Conservation (phyloP, 345 rosid species). For the Syzygium aromaticum region DNA sequence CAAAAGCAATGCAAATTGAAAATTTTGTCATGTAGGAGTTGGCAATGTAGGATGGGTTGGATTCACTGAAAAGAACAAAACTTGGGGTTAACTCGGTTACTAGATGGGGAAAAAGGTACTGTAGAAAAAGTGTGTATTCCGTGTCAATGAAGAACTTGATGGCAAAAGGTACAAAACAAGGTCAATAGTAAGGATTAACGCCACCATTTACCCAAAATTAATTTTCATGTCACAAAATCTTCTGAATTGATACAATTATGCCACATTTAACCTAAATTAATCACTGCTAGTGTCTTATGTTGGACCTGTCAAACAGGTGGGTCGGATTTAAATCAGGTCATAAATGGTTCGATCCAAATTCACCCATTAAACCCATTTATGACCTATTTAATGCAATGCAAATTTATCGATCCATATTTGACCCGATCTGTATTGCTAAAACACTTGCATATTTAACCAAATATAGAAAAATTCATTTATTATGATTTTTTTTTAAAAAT, state of each 20-base stretch:
- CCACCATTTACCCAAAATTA: neutral
- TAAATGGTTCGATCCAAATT: too few relatives aligned
- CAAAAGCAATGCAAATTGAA: neutral
- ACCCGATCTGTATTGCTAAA: too few relatives aligned
- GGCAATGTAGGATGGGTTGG: neutral
- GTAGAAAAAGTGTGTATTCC: too few relatives aligned
- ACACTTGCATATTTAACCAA: too few relatives aligned
- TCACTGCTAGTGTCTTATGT: rapidly evolving
- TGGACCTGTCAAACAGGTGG: too few relatives aligned
- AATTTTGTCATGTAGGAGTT: neutral
- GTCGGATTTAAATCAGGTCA: too few relatives aligned
- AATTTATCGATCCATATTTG: too few relatives aligned
- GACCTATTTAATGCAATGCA: too few relatives aligned
- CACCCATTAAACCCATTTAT: too few relatives aligned
- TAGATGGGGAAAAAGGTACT: neutral
- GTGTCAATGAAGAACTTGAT: neutral
- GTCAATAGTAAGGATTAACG: neutral
- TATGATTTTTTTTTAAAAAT: too few relatives aligned
- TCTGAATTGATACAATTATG: rapidly evolving
- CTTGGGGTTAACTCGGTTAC: neutral
- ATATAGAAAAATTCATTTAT: too few relatives aligned
- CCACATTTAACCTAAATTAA: neutral
- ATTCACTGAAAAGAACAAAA: neutral
- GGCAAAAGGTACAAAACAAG: neutral
- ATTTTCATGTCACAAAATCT: neutral